Percentiles rank a stretch among this genome's conserved stretches.
phyloP scores from a whole-genome alignment of 345 rosid genomes.

The Euphorbia tirucalli region DNA sequence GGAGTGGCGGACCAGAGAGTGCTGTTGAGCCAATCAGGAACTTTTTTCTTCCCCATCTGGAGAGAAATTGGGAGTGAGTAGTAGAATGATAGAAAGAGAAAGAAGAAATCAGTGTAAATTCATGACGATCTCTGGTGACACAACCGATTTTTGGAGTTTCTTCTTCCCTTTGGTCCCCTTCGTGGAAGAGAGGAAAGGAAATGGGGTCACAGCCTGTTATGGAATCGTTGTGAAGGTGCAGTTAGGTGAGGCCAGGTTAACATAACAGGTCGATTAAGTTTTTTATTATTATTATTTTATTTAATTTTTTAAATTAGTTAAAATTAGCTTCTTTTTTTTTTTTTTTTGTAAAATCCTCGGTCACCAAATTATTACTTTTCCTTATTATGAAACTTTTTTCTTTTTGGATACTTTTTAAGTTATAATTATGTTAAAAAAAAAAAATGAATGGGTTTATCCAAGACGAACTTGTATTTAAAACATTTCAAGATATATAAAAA shows the following conservation, averaged over 20 bases:
- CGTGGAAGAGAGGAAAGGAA: background rate
- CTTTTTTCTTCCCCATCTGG: constrained; percentile 70
- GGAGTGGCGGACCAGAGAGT: constrained; percentile 76
- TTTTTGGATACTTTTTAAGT: no score
- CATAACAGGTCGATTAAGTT: background rate
- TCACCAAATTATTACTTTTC: no score
- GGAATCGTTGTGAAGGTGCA: background rate
- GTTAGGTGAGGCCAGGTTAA: background rate
- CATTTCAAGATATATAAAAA: no score
- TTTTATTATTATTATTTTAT: no score
- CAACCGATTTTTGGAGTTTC: background rate
- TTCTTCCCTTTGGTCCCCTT: background rate
- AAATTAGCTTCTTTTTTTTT: no score
- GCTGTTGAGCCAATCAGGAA: constrained; percentile 99
- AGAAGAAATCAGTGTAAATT: background rate
- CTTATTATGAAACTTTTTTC: no score
- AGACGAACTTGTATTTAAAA: no score
- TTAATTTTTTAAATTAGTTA: no score
- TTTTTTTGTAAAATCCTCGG: no score
- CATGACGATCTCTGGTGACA: background rate
- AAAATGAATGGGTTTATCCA: no score
- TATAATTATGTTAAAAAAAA: no score
- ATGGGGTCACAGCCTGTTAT: background rate
- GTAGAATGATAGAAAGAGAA: background rate
- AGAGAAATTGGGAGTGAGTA: background rate